These are phyloP conservation scores for Amauroascus verrucosus DNA, from an alignment of 2,329 filamentous ascomycete species.

Conservation along the genomic window DNA sequence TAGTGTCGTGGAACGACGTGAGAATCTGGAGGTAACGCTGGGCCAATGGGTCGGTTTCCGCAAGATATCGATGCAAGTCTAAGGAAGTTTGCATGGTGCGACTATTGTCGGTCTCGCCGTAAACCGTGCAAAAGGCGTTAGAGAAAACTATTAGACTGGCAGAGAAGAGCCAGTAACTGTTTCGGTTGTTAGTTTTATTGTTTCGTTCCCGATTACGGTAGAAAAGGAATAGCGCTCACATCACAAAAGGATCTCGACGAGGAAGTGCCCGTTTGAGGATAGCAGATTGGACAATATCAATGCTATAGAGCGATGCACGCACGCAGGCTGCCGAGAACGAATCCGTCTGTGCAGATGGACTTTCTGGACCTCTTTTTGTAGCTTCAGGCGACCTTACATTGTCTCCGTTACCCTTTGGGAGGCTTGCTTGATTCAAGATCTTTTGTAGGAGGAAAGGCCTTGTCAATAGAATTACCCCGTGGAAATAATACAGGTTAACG, in stretches of 20 bases:
- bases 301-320: constrained; percentile 42
- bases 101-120: constrained; percentile 39
- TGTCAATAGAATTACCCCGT: constrained; percentile 53
- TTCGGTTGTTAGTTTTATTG: constrained; percentile 1
- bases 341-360: constrained; percentile 10
- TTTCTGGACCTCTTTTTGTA: background rate
- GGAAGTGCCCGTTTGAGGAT: constrained; percentile 40
- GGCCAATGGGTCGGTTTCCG: constrained; percentile 42
- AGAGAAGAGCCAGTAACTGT: constrained; percentile 48
- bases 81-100: constrained; percentile 37
- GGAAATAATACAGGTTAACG: constrained; percentile 51
- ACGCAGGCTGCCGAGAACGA: constrained; percentile 44
- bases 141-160: constrained; percentile 46
- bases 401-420: background rate
- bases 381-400: constrained; percentile 11
- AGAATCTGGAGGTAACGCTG: constrained; percentile 43
- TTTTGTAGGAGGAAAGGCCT: constrained; percentile 43
- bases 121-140: constrained; percentile 47
- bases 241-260: constrained; percentile 46
- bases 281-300: constrained; percentile 40
- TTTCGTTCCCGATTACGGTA: background rate
- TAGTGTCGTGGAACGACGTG: constrained; percentile 37
- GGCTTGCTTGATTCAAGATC: constrained; percentile 10
- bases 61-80: constrained; percentile 43
- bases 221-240: constrained; percentile 36